These are phyloP conservation scores for Vitis hybrid DNA, from an alignment of 177 flowering plant genomes.

Conservation along the genomic window DNA sequence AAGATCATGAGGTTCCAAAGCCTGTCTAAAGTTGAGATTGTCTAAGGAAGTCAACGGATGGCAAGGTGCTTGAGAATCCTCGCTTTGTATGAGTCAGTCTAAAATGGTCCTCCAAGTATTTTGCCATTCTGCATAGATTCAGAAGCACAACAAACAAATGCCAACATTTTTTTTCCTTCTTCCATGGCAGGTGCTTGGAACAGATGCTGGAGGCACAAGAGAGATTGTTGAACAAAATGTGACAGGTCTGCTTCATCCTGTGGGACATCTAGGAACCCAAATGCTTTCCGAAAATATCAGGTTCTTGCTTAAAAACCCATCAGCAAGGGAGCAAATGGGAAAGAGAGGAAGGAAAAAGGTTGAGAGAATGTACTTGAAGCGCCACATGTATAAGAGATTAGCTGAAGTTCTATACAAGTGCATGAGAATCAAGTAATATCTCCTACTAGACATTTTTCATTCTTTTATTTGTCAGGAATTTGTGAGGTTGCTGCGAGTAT, in stretches of 20 bases:
- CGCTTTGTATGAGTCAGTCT: too few relatives aligned
- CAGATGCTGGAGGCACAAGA: slow-evolving; percentile 93
- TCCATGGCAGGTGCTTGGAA: slow-evolving; percentile 77
- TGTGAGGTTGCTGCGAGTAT: slow-evolving; percentile 2
- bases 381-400: slow-evolving; percentile 79
- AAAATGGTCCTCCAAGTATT: background rate
- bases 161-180: background rate
- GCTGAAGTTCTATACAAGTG: slow-evolving; percentile 60
- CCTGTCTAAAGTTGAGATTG: too few relatives aligned
- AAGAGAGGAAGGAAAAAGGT: slow-evolving; percentile 69
- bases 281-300: slow-evolving; percentile 64
- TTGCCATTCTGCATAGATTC: background rate
- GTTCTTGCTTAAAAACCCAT: slow-evolving; percentile 65
- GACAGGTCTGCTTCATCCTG: slow-evolving; percentile 90
- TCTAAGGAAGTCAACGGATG: too few relatives aligned
- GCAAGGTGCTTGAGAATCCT: too few relatives aligned
- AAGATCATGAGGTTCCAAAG: too few relatives aligned
- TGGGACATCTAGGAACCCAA: slow-evolving; percentile 65
- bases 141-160: background rate
- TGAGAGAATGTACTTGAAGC: slow-evolving; percentile 76
- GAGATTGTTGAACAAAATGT: slow-evolving; percentile 89
- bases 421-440: slow-evolving; percentile 67
- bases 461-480: slow-evolving; percentile 22
- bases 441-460: slow-evolving; percentile 5
- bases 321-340: slow-evolving; percentile 68